These are phyloP conservation scores for Tetrapisispora namnaoensis DNA, from an alignment of 805 yeast genomes.

Conservation along the genomic window DNA sequence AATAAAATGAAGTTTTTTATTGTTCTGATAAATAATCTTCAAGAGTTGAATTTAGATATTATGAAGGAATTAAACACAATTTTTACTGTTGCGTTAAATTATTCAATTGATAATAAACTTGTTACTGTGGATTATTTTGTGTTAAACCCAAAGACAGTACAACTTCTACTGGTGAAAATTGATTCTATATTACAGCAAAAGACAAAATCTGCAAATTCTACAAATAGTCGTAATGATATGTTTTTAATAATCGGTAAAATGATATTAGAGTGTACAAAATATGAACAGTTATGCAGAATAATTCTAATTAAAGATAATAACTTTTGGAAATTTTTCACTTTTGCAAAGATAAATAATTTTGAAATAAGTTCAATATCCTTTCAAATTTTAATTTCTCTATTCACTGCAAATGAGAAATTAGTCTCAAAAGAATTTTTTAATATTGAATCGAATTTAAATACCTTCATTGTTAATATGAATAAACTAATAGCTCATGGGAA, in stretches of 20 bases:
- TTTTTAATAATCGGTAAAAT: conserved; percentile 71
- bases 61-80: conserved; percentile 71
- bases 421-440: conserved; percentile 59
- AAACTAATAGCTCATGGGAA: conserved; percentile 63
- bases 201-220: background rate
- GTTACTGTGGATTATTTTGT: conserved; percentile 84
- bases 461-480: conserved; percentile 56
- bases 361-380: conserved; percentile 89
- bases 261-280: conserved; percentile 74
- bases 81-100: conserved; percentile 66
- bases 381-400: conserved; percentile 59
- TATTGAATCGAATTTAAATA: conserved; percentile 37
- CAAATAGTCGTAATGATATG: conserved; percentile 35
- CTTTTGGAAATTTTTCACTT: conserved; percentile 78
- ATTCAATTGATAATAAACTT: conserved; percentile 63
- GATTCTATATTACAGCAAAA: conserved; percentile 38
- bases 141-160: conserved; percentile 54
- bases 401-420: conserved; percentile 58
- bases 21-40: conserved; percentile 47
- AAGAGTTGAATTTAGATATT: conserved; percentile 77
- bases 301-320: conserved; percentile 44
- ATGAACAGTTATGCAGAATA: conserved; percentile 56
- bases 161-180: conserved; percentile 56
- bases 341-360: conserved; percentile 66
- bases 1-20: conserved; percentile 61